Conservation (phyloP, 306 rosid species). For the Dalbergia cochinchinensis region DNA sequence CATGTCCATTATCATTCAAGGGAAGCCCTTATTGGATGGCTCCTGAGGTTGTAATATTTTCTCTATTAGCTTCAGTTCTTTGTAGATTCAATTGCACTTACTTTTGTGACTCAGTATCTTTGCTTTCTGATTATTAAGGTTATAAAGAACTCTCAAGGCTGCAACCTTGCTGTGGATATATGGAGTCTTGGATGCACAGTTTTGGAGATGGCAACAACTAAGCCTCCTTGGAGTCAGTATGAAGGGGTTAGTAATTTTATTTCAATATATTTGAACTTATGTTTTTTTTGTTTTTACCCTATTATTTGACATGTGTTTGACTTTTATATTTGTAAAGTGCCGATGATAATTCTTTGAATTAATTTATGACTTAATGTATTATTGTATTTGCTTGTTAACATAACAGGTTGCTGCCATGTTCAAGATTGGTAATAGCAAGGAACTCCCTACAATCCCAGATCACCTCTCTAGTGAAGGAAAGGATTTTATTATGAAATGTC, state of each 20-base stretch:
- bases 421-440: constrained; percentile 96
- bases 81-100: constrained; percentile 20
- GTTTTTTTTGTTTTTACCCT: neutral
- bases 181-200: constrained; percentile 99
- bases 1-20: constrained; percentile 88
- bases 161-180: constrained; percentile 91
- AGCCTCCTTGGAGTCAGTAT: constrained; percentile 98
- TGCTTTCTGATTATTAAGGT: constrained; percentile 60
- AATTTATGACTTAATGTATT: constrained; percentile 41
- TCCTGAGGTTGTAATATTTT: constrained; percentile 73
- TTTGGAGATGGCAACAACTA: constrained; percentile 98
- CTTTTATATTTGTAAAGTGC: neutral
- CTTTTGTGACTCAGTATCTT: constrained; percentile 39
- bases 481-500: constrained; percentile 79
- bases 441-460: constrained; percentile 85
- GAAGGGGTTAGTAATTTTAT: constrained; percentile 80
- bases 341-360: constrained; percentile 21
- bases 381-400: constrained; percentile 43
- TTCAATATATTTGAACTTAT: constrained; percentile 16
- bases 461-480: constrained; percentile 80
- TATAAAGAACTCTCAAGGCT: constrained; percentile 75
- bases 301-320: neutral
- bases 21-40: constrained; percentile 99
- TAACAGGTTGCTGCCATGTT: constrained; percentile 95
- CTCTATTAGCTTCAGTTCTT: constrained; percentile 28